A percentile compares a stretch with the other conserved stretches of the same genome.
These are phyloP conservation scores for Macrotyloma uniflorum DNA, from an alignment of 306 rosid genomes.

Conservation along the genomic window DNA sequence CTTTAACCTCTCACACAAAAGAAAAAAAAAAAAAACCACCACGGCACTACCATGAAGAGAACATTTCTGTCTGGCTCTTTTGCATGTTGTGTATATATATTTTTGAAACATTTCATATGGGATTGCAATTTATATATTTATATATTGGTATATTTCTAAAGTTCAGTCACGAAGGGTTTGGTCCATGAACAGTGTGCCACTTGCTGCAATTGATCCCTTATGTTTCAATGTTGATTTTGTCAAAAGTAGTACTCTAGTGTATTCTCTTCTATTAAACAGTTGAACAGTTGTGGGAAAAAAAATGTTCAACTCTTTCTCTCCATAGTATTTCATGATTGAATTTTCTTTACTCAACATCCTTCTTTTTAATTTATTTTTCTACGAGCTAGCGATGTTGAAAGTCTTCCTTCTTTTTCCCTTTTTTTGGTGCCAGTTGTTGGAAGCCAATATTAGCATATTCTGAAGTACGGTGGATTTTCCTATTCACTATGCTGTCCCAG, in stretches of 20 bases:
- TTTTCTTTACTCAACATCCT: not conserved
- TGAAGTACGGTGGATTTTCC: constrained; percentile 32
- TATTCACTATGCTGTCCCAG: constrained; percentile 32
- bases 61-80: not conserved
- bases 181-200: constrained; percentile 20
- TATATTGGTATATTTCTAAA: not conserved
- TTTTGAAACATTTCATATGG: constrained; percentile 25
- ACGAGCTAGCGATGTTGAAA: not conserved
- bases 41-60: not conserved
- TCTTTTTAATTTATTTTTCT: not conserved
- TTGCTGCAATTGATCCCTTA: constrained; percentile 22
- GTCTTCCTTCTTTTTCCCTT: not conserved
- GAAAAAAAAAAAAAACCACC: not conserved
- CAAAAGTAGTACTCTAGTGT: constrained; percentile 23
- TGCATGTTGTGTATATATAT: not conserved
- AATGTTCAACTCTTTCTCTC: constrained; percentile 23
- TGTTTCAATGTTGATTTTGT: constrained; percentile 38
- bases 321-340: not conserved
- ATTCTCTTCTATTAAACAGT: constrained; percentile 18
- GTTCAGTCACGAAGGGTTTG: constrained; percentile 16
- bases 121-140: constrained; percentile 5
- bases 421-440: constrained; percentile 30
- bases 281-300: not conserved
- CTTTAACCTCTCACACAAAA: not conserved
- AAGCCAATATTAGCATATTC: constrained; percentile 19